A percentile compares a stretch with the other conserved stretches of the same genome.
phyloP scores from a whole-genome alignment of 2,329 filamentous ascomycete genomes.

The Fusarium protoensiforme region DNA sequence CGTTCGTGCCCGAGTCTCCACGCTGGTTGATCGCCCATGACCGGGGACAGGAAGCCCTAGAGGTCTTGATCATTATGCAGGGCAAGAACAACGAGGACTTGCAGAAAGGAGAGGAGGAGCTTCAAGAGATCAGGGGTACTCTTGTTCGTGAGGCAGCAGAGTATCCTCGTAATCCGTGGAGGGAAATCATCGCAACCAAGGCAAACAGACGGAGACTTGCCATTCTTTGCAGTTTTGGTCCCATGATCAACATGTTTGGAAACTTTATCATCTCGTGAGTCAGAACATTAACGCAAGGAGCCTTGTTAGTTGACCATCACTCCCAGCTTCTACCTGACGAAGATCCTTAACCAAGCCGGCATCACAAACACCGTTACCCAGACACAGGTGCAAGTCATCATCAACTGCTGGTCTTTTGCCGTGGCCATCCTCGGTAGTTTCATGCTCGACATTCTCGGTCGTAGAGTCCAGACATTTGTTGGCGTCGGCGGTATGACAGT shows the following conservation, averaged over 20 bases:
- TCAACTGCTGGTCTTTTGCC: conserved; percentile 40
- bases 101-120: neutral
- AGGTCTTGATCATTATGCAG: neutral
- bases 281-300: neutral
- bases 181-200: neutral
- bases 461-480: conserved; percentile 45
- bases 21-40: neutral
- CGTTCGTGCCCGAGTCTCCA: neutral
- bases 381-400: conserved; percentile 41
- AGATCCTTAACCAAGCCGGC: neutral
- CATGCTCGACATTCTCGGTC: conserved; percentile 47
- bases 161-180: neutral
- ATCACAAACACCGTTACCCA: conserved; percentile 6
- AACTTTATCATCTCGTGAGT: neutral
- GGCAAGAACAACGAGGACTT: neutral
- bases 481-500: conserved; percentile 39
- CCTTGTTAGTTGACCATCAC: neutral
- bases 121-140: neutral
- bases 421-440: conserved; percentile 48
- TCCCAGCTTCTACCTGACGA: neutral
- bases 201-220: neutral
- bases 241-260: neutral
- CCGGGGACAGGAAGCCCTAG: neutral
- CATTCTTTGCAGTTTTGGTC: neutral
- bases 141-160: neutral